Conservation (phyloP, 805 yeast genomes). For the Teunomyces gatunensis region DNA sequence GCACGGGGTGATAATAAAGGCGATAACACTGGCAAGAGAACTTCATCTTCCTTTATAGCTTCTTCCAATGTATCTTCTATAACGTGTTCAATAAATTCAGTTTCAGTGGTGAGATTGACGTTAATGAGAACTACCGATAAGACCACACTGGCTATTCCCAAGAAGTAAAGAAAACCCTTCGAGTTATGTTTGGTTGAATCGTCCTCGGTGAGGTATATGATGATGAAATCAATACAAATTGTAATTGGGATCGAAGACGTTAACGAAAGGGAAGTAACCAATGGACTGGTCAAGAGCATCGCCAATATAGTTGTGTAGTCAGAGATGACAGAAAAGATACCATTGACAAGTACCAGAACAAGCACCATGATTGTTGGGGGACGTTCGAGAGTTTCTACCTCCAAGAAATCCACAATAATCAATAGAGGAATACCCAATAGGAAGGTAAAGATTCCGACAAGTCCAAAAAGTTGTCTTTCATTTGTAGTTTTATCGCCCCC, state of each 20-base stretch:
- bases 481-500: slow-evolving; percentile 46
- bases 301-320: slow-evolving; percentile 53
- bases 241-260: slow-evolving; percentile 54
- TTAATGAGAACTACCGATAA: slow-evolving; percentile 47
- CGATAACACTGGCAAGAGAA: slow-evolving; percentile 45
- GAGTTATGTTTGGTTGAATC: slow-evolving; percentile 15
- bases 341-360: slow-evolving; percentile 37
- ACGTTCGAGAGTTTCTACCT: slow-evolving; percentile 39
- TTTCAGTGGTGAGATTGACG: slow-evolving; percentile 40
- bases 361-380: slow-evolving; percentile 33
- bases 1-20: slow-evolving; percentile 30
- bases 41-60: slow-evolving; percentile 46
- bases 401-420: slow-evolving; percentile 31
- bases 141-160: slow-evolving; percentile 49
- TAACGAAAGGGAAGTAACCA: slow-evolving; percentile 49
- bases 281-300: slow-evolving; percentile 52
- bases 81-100: slow-evolving; percentile 44
- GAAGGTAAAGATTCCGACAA: slow-evolving; percentile 43
- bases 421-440: slow-evolving; percentile 41
- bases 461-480: slow-evolving; percentile 47
- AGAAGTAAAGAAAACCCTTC: slow-evolving; percentile 31
- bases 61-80: slow-evolving; percentile 48
- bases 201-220: slow-evolving; percentile 23
- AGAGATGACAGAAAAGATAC: slow-evolving; percentile 45
- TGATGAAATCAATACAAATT: slow-evolving; percentile 46